phyloP scores from a whole-genome alignment of 768 basidiomycete genomes.

The Termitomyces sp. region DNA sequence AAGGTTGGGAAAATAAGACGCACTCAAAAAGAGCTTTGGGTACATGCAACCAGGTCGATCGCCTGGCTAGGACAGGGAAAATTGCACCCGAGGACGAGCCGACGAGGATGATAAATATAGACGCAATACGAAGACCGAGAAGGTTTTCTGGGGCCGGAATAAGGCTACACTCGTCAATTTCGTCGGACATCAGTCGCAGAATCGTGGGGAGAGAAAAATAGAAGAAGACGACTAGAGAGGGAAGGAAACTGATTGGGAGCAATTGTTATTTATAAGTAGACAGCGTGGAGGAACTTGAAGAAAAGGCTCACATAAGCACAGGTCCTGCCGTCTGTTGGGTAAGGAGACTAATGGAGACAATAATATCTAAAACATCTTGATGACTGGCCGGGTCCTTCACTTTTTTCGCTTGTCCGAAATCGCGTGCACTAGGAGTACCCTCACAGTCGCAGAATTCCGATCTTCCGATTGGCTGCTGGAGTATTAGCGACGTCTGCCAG shows the following conservation, averaged over 20 bases:
- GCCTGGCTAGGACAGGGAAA: slow-evolving; percentile 63
- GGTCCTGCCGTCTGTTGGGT: too few relatives aligned
- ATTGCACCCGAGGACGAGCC: slow-evolving; percentile 56
- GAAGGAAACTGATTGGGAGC: background rate
- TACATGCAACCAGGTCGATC: slow-evolving; percentile 45
- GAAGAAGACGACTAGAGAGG: background rate
- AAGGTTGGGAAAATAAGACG: slow-evolving; percentile 17
- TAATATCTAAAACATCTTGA: background rate
- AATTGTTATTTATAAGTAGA: background rate
- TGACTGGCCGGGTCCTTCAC: background rate
- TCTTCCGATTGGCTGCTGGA: background rate
- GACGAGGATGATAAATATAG: slow-evolving; percentile 68
- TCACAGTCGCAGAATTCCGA: background rate
- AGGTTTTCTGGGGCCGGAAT: slow-evolving; percentile 47
- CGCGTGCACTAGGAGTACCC: slow-evolving; percentile 1
- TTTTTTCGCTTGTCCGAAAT: background rate
- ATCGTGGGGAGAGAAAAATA: background rate
- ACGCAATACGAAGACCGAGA: slow-evolving; percentile 55
- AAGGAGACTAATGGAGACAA: background rate
- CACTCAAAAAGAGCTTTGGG: slow-evolving; percentile 68
- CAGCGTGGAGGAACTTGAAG: background rate
- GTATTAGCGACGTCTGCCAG: background rate
- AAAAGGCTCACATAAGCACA: too few relatives aligned
- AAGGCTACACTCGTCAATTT: slow-evolving; percentile 36
- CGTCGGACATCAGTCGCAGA: slow-evolving; percentile 6